phyloP scores from a whole-genome alignment of 805 yeast genomes.

The Candida michaelii region DNA sequence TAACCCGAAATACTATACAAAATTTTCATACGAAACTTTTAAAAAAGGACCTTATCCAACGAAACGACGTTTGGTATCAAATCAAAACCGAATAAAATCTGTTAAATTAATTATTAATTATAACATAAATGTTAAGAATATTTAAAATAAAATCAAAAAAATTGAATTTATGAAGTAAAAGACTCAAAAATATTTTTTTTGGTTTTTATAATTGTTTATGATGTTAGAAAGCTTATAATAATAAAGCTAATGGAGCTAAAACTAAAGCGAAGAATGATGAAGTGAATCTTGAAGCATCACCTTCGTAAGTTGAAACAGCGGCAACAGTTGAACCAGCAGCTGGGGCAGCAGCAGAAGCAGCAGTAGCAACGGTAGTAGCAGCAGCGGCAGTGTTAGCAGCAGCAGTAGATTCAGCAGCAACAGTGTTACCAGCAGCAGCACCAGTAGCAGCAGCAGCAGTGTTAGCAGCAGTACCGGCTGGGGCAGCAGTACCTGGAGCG shows the following conservation, averaged over 20 bases:
- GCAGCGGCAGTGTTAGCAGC: conserved; percentile 1
- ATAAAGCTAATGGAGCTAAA: conserved; percentile 35
- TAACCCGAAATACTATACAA: conserved; percentile 12
- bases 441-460: not conserved
- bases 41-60: conserved; percentile 4
- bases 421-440: conserved; percentile 11
- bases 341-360: conserved; percentile 18
- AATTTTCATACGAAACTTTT: conserved; percentile 7
- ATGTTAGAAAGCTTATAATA: conserved; percentile 24
- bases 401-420: conserved; percentile 14
- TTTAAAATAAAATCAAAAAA: conserved; percentile 3
- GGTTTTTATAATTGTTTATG: not conserved
- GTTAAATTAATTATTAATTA: conserved; percentile 3
- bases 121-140: conserved; percentile 5
- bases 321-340: conserved; percentile 16
- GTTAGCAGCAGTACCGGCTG: conserved; percentile 10
- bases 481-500: conserved; percentile 10
- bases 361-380: conserved; percentile 14
- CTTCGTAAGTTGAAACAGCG: conserved; percentile 24
- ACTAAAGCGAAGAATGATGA: conserved; percentile 29
- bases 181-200: conserved; percentile 2
- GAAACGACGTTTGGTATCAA: conserved; percentile 7
- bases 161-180: not conserved
- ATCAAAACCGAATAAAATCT: conserved; percentile 7
- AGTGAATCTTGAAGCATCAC: conserved; percentile 21